These are phyloP conservation scores for Yamadazyma philogaea DNA, from an alignment of 805 yeast species.

Conservation along the genomic window DNA sequence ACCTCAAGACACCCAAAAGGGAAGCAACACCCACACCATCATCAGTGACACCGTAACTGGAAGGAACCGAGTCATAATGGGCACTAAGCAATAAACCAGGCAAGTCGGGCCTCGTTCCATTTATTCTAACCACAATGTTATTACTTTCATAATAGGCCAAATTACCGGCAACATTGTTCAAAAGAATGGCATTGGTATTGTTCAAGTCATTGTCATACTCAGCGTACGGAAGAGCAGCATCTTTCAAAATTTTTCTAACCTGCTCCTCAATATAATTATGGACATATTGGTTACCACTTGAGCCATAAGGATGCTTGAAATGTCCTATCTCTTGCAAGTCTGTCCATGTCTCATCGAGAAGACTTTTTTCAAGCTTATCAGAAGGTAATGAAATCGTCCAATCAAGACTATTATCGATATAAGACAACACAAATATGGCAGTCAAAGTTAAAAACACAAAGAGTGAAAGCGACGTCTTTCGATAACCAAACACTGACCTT, in stretches of 20 bases:
- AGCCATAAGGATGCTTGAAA: slow-evolving; percentile 73
- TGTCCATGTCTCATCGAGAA: slow-evolving; percentile 55
- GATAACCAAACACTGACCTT: slow-evolving; percentile 59
- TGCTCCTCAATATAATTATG: slow-evolving; percentile 60
- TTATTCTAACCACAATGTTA: slow-evolving; percentile 71
- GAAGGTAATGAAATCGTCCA: slow-evolving; percentile 43
- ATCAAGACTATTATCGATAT: slow-evolving; percentile 36
- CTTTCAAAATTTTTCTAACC: slow-evolving; percentile 32
- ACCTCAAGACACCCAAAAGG: slow-evolving; percentile 64
- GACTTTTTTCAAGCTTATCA: slow-evolving; percentile 28
- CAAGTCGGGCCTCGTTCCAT: slow-evolving; percentile 55
- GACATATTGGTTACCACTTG: slow-evolving; percentile 72
- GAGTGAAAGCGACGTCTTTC: slow-evolving; percentile 67
- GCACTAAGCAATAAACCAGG: slow-evolving; percentile 77
- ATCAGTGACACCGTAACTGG: slow-evolving; percentile 85
- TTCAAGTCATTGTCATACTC: slow-evolving; percentile 42
- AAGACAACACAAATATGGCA: slow-evolving; percentile 36
- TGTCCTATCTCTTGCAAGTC: slow-evolving; percentile 68
- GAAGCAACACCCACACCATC: slow-evolving; percentile 89
- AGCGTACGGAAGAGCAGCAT: slow-evolving; percentile 22
- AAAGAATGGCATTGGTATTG: slow-evolving; percentile 46
- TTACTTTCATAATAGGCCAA: slow-evolving; percentile 79
- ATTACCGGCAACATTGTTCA: slow-evolving; percentile 45
- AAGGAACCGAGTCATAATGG: slow-evolving; percentile 87
- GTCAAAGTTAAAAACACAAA: slow-evolving; percentile 49